Evolutionary conservation across 2,329 filamentous ascomycete species (phyloP).

Genomic region (Thelonectria blattea): DNA sequence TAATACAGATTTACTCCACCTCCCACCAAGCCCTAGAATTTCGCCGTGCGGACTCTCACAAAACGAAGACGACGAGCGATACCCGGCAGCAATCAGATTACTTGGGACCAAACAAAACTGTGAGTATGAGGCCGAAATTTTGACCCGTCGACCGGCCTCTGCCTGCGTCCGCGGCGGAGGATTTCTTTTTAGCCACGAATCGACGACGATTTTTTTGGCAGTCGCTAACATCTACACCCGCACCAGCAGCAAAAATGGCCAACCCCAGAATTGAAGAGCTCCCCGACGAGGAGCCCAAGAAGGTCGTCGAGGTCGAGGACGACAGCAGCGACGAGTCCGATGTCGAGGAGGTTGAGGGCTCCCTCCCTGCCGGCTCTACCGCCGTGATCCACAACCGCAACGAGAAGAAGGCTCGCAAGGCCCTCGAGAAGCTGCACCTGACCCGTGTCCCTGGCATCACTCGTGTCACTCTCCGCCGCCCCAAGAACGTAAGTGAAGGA

Average conservation of each 20-base stretch:
- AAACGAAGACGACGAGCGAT: conserved; percentile 45
- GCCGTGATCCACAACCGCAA: conserved; percentile 97
- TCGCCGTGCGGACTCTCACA: conserved; percentile 49
- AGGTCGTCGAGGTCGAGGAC: conserved; percentile 75
- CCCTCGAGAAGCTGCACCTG: conserved; percentile 96
- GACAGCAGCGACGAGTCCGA: conserved; percentile 76
- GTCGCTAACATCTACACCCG: conserved; percentile 39
- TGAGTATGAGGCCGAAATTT: conserved; percentile 40
- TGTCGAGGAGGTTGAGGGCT: conserved; percentile 81
- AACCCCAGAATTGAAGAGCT: conserved; percentile 98
- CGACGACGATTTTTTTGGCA: conserved; percentile 29
- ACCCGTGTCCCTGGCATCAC: conserved; percentile 97
- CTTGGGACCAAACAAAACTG: conserved; percentile 44
- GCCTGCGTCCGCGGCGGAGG: conserved; percentile 26
- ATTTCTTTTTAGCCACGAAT: conserved; percentile 27
- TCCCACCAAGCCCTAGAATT: conserved; percentile 55
- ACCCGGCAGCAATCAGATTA: conserved; percentile 41
- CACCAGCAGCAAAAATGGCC: conserved; percentile 73
- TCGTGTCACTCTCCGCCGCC: conserved; percentile 94
- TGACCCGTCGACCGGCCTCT: conserved; percentile 16
- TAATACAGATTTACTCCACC: conserved; percentile 48
- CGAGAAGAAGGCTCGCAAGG: conserved; percentile 99
- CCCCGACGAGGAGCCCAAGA: conserved; percentile 86
- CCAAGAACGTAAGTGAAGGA: conserved; percentile 89
- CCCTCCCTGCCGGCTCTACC: conserved; percentile 80